Conservation (phyloP, 2,329 filamentous ascomycete species). For the Colletotrichum horii region DNA sequence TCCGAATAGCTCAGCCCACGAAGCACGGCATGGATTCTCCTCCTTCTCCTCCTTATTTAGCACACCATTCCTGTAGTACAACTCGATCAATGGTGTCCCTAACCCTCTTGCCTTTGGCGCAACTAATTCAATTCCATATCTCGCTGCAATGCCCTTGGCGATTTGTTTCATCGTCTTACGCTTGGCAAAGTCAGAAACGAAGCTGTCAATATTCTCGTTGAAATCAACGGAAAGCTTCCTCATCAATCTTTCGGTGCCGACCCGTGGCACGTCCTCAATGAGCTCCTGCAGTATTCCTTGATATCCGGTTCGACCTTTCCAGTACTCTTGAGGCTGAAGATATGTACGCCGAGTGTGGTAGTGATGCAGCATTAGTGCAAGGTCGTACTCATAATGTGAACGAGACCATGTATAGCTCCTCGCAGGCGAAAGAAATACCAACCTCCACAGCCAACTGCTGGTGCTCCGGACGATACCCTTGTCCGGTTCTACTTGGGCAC, state of each 20-base stretch:
- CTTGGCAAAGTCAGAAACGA: accelerated
- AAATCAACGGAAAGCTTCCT: neutral
- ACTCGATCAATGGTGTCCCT: neutral
- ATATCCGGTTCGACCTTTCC: neutral
- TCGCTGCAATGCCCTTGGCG: accelerated
- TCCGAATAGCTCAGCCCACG: neutral
- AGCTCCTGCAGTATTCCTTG: neutral
- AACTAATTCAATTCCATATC: accelerated
- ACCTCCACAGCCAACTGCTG: neutral
- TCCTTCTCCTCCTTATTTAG: neutral
- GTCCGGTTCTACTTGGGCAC: accelerated
- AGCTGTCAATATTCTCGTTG: neutral
- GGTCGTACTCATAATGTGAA: neutral
- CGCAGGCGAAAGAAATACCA: neutral
- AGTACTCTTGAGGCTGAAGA: accelerated
- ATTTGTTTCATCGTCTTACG: accelerated
- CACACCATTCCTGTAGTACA: neutral
- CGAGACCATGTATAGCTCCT: neutral
- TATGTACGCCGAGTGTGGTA: neutral
- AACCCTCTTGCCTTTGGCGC: neutral
- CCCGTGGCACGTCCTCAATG: accelerated
- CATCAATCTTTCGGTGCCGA: neutral
- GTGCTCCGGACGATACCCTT: neutral
- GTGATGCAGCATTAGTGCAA: neutral
- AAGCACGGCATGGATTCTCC: neutral